Evolutionary conservation across 345 rosid genomes (phyloP).

Genomic region (Acer negundo): DNA sequence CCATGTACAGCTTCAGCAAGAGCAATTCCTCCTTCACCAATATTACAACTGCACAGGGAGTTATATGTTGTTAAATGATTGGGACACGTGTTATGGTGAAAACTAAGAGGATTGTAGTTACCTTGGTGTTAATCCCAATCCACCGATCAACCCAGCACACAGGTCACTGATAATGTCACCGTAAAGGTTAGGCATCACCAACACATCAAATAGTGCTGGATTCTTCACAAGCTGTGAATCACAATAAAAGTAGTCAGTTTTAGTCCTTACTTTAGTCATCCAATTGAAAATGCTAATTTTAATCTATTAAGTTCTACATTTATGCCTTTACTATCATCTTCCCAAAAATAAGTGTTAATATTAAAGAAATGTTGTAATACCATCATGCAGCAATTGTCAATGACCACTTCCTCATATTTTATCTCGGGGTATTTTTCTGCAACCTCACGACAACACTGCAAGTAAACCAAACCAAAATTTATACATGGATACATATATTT

Average conservation of each 20-base stretch:
- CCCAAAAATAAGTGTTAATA: not conserved
- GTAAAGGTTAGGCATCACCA: slow-evolving; percentile 99
- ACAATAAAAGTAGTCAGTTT: slow-evolving; percentile 23
- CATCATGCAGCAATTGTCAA: slow-evolving; percentile 99
- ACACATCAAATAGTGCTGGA: slow-evolving; percentile 94
- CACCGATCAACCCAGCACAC: slow-evolving; percentile 96
- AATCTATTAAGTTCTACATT: not conserved
- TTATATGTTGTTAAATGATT: slow-evolving; percentile 15
- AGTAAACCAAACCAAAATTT: slow-evolving; percentile 17
- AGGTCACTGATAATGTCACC: slow-evolving; percentile 99
- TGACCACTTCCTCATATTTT: slow-evolving; percentile 94
- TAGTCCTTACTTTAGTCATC: slow-evolving; percentile 5
- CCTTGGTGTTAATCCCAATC: slow-evolving; percentile 99
- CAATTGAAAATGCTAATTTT: not conserved
- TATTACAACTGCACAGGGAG: slow-evolving; percentile 69
- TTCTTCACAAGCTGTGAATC: slow-evolving; percentile 90
- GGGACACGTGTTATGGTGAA: slow-evolving; percentile 2
- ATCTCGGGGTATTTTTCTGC: slow-evolving; percentile 98
- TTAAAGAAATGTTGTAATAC: slow-evolving; percentile 37
- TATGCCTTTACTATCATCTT: not conserved
- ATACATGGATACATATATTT: not conserved
- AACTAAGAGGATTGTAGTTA: slow-evolving; percentile 22
- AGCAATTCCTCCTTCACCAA: slow-evolving; percentile 97
- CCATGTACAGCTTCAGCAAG: slow-evolving; percentile 99
- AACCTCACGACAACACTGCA: slow-evolving; percentile 99